These are phyloP conservation scores for Exobasidium rhododendri DNA, from an alignment of 1,284 basidiomycete species.

Conservation along the genomic window DNA sequence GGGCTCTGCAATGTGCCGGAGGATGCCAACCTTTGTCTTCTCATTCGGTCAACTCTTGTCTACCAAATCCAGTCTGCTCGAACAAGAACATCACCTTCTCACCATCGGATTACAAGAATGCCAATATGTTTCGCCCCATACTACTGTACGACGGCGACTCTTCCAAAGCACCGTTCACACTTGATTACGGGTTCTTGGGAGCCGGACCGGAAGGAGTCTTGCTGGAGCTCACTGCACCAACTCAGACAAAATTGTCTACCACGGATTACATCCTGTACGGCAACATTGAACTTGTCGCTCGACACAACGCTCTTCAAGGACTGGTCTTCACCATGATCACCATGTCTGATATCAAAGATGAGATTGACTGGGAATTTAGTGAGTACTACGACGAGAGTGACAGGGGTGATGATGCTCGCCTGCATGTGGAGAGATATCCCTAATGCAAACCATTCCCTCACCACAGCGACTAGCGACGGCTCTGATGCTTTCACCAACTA, in stretches of 20 bases:
- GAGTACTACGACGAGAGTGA: too few relatives aligned
- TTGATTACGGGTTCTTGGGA: slow-evolving; percentile 43
- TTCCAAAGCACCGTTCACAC: slow-evolving; percentile 29
- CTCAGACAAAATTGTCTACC: slow-evolving; percentile 41
- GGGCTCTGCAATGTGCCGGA: slow-evolving; percentile 41
- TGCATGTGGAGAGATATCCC: too few relatives aligned
- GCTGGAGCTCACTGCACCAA: slow-evolving; percentile 31
- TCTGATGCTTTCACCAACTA: slow-evolving; percentile 32
- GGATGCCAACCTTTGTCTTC: slow-evolving; percentile 46
- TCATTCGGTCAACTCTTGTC: slow-evolving; percentile 33
- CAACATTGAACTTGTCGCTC: slow-evolving; percentile 30
- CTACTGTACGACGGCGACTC: slow-evolving; percentile 42
- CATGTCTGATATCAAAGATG: slow-evolving; percentile 40
- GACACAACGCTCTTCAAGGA: slow-evolving; percentile 38
- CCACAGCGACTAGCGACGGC: slow-evolving; percentile 21
- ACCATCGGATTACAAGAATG: slow-evolving; percentile 35
- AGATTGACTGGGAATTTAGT: slow-evolving; percentile 42
- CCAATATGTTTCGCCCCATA: slow-evolving; percentile 36
- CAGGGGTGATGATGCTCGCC: too few relatives aligned
- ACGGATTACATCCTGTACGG: slow-evolving; percentile 49
- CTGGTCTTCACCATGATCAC: slow-evolving; percentile 43
- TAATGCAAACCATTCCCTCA: too few relatives aligned
- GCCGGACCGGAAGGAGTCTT: slow-evolving; percentile 44
- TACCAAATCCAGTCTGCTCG: slow-evolving; percentile 42
- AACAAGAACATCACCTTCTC: slow-evolving; percentile 28